phyloP scores from a whole-genome alignment of 1,284 basidiomycete genomes.

The Phellopilus nigrolimitatus region DNA sequence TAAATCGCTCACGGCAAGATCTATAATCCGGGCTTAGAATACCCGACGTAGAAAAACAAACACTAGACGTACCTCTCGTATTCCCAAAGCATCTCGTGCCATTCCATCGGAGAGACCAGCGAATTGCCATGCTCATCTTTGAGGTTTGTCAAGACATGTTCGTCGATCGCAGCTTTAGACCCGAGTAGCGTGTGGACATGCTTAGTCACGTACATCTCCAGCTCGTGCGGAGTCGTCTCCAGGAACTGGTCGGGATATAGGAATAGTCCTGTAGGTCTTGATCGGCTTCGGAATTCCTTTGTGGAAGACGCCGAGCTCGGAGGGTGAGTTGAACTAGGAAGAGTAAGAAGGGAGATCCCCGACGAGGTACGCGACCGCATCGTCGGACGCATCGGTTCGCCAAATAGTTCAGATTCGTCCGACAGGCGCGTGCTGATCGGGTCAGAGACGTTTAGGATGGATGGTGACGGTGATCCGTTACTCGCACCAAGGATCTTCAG shows the following conservation, averaged over 20 bases:
- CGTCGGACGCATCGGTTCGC: not conserved
- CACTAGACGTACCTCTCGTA: conserved; percentile 54
- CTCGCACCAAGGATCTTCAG: conserved; percentile 15
- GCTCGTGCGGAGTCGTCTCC: conserved; percentile 48
- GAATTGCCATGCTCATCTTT: conserved; percentile 36
- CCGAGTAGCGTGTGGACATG: conserved; percentile 58
- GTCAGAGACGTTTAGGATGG: not conserved
- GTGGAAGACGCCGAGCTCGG: not conserved
- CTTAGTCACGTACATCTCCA: conserved; percentile 67
- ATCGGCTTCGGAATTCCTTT: not conserved
- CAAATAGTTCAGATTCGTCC: conserved; percentile 6
- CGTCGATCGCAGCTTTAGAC: conserved; percentile 52
- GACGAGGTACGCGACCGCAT: conserved; percentile 16
- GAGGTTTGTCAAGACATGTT: conserved; percentile 41
- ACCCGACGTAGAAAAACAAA: too few species aligned
- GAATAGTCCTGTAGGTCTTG: conserved; percentile 36
- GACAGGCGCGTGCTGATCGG: conserved; percentile 5
- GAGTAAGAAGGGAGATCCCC: not conserved
- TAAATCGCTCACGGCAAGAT: conserved; percentile 13
- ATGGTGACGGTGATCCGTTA: not conserved
- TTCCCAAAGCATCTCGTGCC: conserved; percentile 55
- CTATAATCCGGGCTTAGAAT: not conserved
- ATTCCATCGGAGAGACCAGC: conserved; percentile 38
- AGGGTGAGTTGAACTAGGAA: not conserved
- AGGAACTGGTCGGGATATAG: conserved; percentile 37